A percentile compares a stretch with the other conserved stretches of the same genome.
Conservation (phyloP, 306 rosid species). For the Quercus gilva region DNA sequence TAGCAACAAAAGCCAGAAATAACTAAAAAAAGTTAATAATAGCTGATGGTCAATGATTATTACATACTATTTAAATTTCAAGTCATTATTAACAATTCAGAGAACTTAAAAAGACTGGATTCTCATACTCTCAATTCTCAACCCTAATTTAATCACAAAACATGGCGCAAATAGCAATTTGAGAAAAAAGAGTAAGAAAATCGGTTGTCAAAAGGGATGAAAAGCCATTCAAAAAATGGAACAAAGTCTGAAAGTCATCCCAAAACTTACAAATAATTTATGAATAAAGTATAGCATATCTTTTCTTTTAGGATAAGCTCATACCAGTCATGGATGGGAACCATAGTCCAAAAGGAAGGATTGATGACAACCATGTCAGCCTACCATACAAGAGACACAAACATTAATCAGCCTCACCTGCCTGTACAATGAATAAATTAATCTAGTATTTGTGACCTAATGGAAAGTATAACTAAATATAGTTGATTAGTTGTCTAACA, state of each 20-base stretch:
- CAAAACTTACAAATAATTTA: not conserved
- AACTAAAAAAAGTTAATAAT: not conserved
- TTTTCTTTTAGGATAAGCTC: constrained; percentile 6
- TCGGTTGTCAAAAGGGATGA: not conserved
- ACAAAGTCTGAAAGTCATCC: not conserved
- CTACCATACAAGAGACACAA: constrained; percentile 33
- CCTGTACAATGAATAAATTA: not conserved
- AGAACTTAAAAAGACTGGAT: not conserved
- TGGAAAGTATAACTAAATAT: not conserved
- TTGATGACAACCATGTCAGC: constrained; percentile 80
- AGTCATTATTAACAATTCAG: not conserved
- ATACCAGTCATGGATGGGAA: constrained; percentile 79
- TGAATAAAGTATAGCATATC: constrained; percentile 5
- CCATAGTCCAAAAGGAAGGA: constrained; percentile 77
- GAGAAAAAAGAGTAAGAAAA: not conserved
- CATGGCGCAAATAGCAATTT: not conserved
- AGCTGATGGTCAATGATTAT: not conserved
- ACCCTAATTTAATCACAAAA: not conserved
- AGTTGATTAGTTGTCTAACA: not conserved
- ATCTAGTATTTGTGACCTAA: not conserved
- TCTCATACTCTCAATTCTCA: not conserved
- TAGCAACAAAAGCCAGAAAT: not conserved
- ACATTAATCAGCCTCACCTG: constrained; percentile 31
- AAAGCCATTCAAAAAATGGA: not conserved
- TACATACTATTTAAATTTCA: not conserved